Conservation (phyloP, 768 basidiomycete genomes). For the Pilatotrama ljubarskyi region DNA sequence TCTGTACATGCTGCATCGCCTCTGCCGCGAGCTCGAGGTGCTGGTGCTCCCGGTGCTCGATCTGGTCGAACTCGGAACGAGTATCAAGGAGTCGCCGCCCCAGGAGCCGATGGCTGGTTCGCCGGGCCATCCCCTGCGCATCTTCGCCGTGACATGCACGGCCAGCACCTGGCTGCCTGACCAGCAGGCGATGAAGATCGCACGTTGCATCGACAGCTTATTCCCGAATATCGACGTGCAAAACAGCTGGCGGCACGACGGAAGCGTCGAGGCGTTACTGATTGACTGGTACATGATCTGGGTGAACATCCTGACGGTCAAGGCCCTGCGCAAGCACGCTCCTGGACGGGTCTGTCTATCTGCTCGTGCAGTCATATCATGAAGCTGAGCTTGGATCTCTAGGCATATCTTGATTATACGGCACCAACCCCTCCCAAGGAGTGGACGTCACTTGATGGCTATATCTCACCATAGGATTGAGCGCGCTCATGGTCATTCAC, state of each 20-base stretch:
- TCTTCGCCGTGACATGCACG: neutral
- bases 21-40: neutral
- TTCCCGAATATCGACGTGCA: constrained; percentile 6
- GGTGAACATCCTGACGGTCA: constrained; percentile 2
- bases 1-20: neutral
- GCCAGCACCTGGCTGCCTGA: neutral
- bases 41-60: constrained; percentile 12
- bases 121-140: neutral
- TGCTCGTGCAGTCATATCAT: too few species aligned
- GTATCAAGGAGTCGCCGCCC: neutral
- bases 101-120: neutral
- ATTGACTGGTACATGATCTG: constrained; percentile 11
- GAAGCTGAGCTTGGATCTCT: too few species aligned
- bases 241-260: neutral
- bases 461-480: too few species aligned
- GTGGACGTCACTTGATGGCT: too few species aligned
- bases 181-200: neutral
- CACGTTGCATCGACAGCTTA: constrained; percentile 1
- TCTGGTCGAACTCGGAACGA: neutral
- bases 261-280: neutral
- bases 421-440: too few species aligned
- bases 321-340: neutral
- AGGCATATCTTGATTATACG: too few species aligned
- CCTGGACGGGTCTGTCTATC: neutral
- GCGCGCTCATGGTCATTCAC: too few species aligned